Evolutionary conservation across 2,329 filamentous ascomycete genomes (phyloP).

Genomic region (Penicillium sp.): DNA sequence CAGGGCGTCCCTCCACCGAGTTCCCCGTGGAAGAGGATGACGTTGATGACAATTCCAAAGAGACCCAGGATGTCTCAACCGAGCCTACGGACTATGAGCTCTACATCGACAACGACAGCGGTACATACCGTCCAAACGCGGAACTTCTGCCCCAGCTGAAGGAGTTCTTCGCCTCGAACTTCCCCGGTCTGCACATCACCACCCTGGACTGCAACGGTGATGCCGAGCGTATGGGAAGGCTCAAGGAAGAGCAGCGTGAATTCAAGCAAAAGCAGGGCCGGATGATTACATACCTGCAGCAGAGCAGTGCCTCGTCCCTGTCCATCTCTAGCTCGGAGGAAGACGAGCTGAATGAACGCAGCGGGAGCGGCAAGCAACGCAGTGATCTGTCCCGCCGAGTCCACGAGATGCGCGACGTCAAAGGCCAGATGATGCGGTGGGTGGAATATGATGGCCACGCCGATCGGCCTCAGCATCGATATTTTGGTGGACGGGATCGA

Average conservation of each 20-base stretch:
- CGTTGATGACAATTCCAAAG: constrained; percentile 35
- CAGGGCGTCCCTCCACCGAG: constrained; percentile 35
- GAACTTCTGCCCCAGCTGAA: constrained; percentile 71
- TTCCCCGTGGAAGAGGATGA: constrained; percentile 40
- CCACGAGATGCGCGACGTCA: constrained; percentile 41
- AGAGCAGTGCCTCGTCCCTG: constrained; percentile 47
- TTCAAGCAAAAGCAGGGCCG: constrained; percentile 67
- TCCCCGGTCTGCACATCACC: constrained; percentile 74
- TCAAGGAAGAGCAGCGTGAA: constrained; percentile 76
- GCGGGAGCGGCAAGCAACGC: constrained; percentile 27
- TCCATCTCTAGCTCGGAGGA: constrained; percentile 60
- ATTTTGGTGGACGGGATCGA: constrained; percentile 19
- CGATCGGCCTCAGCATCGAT: constrained; percentile 19
- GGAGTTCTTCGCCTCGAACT: constrained; percentile 68
- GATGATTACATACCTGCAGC: constrained; percentile 57
- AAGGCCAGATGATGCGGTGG: constrained; percentile 40
- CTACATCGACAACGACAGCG: constrained; percentile 92
- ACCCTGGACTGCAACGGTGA: constrained; percentile 73
- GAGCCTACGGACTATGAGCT: constrained; percentile 73
- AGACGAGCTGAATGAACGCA: constrained; percentile 55
- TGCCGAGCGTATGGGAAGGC: constrained; percentile 67
- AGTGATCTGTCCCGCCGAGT: constrained; percentile 32
- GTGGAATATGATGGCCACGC: constrained; percentile 32
- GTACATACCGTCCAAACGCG: constrained; percentile 87
- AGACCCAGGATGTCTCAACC: constrained; percentile 45